A percentile compares a stretch with the other conserved stretches of the same genome.
These are phyloP conservation scores for Coprinopsis cinerea DNA, from an alignment of 768 basidiomycete species.

Conservation along the genomic window DNA sequence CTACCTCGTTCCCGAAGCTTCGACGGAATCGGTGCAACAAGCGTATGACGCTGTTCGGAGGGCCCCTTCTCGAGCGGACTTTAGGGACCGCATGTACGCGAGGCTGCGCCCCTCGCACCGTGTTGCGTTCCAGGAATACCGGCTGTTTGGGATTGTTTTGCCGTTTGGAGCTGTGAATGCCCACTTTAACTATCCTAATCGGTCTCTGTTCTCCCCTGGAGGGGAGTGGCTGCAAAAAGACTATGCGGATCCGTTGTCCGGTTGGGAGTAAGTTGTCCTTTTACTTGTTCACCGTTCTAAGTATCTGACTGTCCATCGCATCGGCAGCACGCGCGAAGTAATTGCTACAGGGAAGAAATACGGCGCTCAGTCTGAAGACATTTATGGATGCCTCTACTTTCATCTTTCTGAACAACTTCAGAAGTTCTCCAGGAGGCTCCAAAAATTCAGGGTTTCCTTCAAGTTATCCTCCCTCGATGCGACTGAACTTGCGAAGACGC, in stretches of 20 bases:
- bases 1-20: no score
- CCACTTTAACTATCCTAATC: slow-evolving; percentile 35
- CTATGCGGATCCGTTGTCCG: slow-evolving; percentile 33
- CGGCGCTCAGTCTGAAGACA: slow-evolving; percentile 35
- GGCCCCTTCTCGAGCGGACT: slow-evolving; percentile 32
- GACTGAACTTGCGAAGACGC: slow-evolving; percentile 20
- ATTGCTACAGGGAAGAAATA: slow-evolving; percentile 28
- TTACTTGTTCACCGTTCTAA: not conserved
- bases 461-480: slow-evolving; percentile 28
- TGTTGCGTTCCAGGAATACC: slow-evolving; percentile 33
- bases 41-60: slow-evolving; percentile 29
- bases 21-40: slow-evolving; percentile 17
- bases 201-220: slow-evolving; percentile 31
- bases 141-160: slow-evolving; percentile 37
- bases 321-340: no score
- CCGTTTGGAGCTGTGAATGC: slow-evolving; percentile 39
- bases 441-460: slow-evolving; percentile 27
- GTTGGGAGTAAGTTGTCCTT: slow-evolving; percentile 36
- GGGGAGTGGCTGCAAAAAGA: slow-evolving; percentile 36
- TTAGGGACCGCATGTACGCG: slow-evolving; percentile 31
- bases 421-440: slow-evolving; percentile 29
- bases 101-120: slow-evolving; percentile 38
- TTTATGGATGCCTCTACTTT: slow-evolving; percentile 48
- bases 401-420: slow-evolving; percentile 34
- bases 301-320: no score